phyloP scores from a whole-genome alignment of 164 flowering plant genomes.

The Kalanchoe fedtschenkoi region DNA sequence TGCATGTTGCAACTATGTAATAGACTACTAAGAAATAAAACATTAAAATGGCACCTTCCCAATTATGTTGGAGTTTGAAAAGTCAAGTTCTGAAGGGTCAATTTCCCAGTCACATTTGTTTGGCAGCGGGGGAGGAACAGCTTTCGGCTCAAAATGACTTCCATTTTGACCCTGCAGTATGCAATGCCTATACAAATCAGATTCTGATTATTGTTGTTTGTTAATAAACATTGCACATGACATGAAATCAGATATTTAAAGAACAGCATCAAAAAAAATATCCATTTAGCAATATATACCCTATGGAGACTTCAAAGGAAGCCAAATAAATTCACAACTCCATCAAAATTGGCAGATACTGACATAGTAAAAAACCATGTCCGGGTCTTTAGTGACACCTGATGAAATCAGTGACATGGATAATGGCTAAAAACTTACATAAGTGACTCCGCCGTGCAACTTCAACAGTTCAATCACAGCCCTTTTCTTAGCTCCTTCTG shows the following conservation, averaged over 20 bases:
- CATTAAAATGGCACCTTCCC: constrained; percentile 62
- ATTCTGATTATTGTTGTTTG: background rate
- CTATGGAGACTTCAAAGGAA: background rate
- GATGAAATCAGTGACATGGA: background rate
- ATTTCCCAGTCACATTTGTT: constrained; percentile 99
- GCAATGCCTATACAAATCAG: background rate
- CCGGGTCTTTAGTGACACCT: no score
- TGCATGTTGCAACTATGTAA: background rate
- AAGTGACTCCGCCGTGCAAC: constrained; percentile 72
- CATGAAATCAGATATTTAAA: background rate
- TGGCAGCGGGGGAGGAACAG: constrained; percentile 91
- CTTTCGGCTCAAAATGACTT: constrained; percentile 95
- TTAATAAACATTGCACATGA: background rate
- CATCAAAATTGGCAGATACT: no score
- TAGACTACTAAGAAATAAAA: background rate
- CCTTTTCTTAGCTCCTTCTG: constrained; percentile 91
- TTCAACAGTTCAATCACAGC: constrained; percentile 70
- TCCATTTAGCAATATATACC: background rate
- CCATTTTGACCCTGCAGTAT: constrained; percentile 88
- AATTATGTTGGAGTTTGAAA: constrained; percentile 52
- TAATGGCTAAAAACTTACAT: constrained; percentile 44
- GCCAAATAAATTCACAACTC: background rate
- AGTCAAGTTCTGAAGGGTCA: constrained; percentile 90
- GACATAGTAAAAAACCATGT: no score
- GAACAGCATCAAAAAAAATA: no score